Percentiles rank a stretch among this genome's conserved stretches.
Conservation (phyloP, 805 yeast genomes). For the Yamadazyma sp. region DNA sequence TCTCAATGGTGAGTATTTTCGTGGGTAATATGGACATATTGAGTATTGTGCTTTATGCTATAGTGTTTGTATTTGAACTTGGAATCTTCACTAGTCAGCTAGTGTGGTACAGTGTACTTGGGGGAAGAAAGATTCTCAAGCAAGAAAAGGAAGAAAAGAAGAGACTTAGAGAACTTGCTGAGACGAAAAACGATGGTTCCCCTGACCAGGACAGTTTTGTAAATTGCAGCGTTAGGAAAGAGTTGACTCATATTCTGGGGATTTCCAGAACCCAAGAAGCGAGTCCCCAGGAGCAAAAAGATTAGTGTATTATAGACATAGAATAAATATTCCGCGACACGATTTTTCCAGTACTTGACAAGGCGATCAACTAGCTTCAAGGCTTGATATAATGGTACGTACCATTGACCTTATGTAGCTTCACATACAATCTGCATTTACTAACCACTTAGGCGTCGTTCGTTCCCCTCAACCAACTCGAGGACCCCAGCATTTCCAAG, state of each 20-base stretch:
- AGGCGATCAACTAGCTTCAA: no score
- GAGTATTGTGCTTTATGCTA: conserved; percentile 73
- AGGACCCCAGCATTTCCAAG: conserved; percentile 63
- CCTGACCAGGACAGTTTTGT: no score
- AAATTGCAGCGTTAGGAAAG: no score
- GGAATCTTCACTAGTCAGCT: conserved; percentile 74
- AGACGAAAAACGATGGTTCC: conserved; percentile 2
- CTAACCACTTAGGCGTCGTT: conserved; percentile 49
- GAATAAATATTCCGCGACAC: neutral
- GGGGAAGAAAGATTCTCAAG: conserved; percentile 26
- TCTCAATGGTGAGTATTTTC: conserved; percentile 60
- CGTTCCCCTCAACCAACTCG: conserved; percentile 74
- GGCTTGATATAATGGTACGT: no score
- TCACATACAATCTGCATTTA: no score
- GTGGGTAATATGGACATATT: conserved; percentile 69
- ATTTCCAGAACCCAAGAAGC: neutral
- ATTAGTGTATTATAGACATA: neutral
- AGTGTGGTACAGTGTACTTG: conserved; percentile 57
- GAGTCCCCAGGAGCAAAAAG: no score
- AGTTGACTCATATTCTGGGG: conserved; percentile 1
- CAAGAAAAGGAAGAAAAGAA: conserved; percentile 22
- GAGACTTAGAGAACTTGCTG: neutral
- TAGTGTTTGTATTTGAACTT: conserved; percentile 71
- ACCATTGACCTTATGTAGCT: no score
- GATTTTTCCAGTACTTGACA: no score